phyloP scores from a whole-genome alignment of 345 rosid species.

The Passiflora organensis region DNA sequence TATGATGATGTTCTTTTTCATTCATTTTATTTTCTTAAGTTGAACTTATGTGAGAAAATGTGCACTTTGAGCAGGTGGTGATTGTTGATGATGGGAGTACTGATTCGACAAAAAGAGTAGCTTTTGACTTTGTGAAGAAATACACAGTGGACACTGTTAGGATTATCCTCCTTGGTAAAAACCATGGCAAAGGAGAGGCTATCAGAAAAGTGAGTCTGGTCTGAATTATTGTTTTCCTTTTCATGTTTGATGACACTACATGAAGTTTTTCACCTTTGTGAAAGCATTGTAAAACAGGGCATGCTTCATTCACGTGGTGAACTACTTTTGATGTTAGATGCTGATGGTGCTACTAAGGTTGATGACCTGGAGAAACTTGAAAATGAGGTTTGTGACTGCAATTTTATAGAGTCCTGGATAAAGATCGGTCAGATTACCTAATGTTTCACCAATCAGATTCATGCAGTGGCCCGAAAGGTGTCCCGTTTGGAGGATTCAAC shows the following conservation, averaged over 20 bases:
- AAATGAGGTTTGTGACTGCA: slow-evolving; percentile 54
- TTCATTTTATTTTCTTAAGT: background rate
- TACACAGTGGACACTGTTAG: slow-evolving; percentile 73
- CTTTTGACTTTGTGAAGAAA: slow-evolving; percentile 67
- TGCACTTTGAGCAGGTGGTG: slow-evolving; percentile 48
- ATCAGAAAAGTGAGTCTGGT: slow-evolving; percentile 85
- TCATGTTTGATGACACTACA: slow-evolving; percentile 19
- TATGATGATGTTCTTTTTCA: slow-evolving; percentile 5
- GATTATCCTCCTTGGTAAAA: slow-evolving; percentile 80
- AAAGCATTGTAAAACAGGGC: slow-evolving; percentile 94
- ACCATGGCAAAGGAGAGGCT: slow-evolving; percentile 99
- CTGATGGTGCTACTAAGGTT: slow-evolving; percentile 99
- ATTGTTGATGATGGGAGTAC: slow-evolving; percentile 94
- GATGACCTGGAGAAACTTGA: slow-evolving; percentile 92
- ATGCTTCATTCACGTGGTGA: slow-evolving; percentile 99
- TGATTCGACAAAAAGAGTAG: slow-evolving; percentile 83
- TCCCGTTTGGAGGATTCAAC: slow-evolving; percentile 39
- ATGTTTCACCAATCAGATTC: slow-evolving; percentile 56
- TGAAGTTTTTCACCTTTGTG: slow-evolving; percentile 57
- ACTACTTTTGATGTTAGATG: slow-evolving; percentile 94
- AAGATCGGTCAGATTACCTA: slow-evolving; percentile 16
- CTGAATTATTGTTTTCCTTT: slow-evolving; percentile 11
- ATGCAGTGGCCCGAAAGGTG: slow-evolving; percentile 62
- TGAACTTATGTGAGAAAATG: slow-evolving; percentile 3
- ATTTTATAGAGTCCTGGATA: background rate